These are phyloP conservation scores for Rhizoclosmatium sp. DNA, from an alignment of 192 early-diverging fungal genomes.

Conservation along the genomic window DNA sequence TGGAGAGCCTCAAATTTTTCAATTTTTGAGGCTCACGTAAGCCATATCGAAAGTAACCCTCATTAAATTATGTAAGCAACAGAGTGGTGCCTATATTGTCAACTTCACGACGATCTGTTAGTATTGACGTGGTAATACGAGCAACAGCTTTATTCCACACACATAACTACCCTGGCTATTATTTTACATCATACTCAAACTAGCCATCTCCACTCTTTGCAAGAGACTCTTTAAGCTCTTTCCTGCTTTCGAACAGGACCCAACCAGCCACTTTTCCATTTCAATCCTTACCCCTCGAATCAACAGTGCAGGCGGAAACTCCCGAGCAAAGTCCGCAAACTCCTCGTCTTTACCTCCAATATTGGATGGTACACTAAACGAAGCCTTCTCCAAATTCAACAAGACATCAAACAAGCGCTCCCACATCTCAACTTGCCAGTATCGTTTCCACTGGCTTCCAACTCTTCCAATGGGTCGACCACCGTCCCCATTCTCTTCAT, in stretches of 20 bases:
- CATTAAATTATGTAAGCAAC: no score
- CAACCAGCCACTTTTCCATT: constrained; percentile 50
- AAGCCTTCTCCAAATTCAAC: constrained; percentile 47
- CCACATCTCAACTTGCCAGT: constrained; percentile 58
- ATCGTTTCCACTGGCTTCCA: constrained; percentile 43
- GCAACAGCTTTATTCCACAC: no score
- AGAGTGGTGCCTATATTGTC: no score
- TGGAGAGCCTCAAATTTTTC: no score
- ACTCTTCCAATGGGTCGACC: constrained; percentile 12
- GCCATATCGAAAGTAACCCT: no score
- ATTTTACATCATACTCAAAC: neutral
- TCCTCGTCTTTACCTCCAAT: constrained; percentile 2
- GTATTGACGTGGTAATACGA: no score
- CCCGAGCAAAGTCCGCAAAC: constrained; percentile 26
- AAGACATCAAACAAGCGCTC: constrained; percentile 57
- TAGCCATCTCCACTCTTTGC: constrained; percentile 44
- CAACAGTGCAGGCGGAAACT: constrained; percentile 39
- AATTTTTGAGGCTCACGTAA: no score
- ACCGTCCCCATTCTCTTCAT: constrained; percentile 2
- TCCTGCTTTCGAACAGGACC: constrained; percentile 30
- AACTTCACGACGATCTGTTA: no score
- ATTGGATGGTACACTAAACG: neutral
- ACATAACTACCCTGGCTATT: no score
- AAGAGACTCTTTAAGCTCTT: constrained; percentile 51
- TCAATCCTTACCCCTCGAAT: constrained; percentile 35